phyloP scores from a whole-genome alignment of 306 rosid genomes.

The Elaeagnus macrophylla region DNA sequence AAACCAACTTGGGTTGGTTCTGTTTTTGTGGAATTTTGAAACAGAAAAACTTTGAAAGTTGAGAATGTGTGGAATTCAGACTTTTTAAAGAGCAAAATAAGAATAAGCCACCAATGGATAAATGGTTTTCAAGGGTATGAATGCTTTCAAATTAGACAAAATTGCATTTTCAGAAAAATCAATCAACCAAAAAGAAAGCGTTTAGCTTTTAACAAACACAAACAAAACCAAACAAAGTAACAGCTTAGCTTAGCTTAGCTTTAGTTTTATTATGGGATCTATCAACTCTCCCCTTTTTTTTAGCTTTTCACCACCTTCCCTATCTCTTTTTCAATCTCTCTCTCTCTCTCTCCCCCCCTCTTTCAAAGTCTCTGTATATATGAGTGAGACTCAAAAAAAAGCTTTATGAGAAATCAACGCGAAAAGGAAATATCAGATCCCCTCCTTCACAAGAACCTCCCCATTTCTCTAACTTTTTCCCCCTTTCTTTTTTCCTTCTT shows the following conservation, averaged over 20 bases:
- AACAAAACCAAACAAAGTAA: conserved; percentile 38
- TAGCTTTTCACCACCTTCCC: neutral
- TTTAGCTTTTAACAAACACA: conserved; percentile 36
- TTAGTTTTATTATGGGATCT: conserved; percentile 25
- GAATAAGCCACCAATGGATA: conserved; percentile 23
- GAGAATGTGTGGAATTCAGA: neutral
- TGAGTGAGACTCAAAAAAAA: conserved; percentile 19
- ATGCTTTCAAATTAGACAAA: conserved; percentile 52
- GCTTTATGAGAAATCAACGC: conserved; percentile 48
- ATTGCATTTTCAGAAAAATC: conserved; percentile 42
- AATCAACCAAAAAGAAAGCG: conserved; percentile 14
- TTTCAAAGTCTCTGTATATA: neutral
- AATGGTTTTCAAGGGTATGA: conserved; percentile 32
- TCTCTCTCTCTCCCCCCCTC: conserved; percentile 10
- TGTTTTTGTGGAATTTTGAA: too few species aligned
- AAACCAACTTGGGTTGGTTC: too few species aligned
- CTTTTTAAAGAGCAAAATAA: neutral
- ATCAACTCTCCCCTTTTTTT: too few species aligned
- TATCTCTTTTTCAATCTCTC: neutral
- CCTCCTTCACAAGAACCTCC: conserved; percentile 36
- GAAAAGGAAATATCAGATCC: conserved; percentile 54
- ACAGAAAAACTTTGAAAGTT: too few species aligned
- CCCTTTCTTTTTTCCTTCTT: conserved; percentile 11
- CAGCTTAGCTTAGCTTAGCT: conserved; percentile 20
- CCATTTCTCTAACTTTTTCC: conserved; percentile 1